Conservation (phyloP, 176 grass and related monocot species). For the Musa itinerans region DNA sequence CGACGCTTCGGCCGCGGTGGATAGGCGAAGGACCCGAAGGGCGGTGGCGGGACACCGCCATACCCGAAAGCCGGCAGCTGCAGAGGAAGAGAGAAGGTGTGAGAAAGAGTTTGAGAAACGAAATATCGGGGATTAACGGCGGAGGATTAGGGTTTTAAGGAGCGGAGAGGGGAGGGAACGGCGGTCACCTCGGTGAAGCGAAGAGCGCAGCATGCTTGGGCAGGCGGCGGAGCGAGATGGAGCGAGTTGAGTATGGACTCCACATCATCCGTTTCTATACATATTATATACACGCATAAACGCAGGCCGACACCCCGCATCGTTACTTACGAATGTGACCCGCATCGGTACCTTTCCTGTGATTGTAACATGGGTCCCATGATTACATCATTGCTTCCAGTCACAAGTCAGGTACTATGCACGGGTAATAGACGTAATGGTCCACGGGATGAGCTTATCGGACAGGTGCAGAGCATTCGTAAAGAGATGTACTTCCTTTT, state of each 20-base stretch:
- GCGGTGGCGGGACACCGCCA: slow-evolving; percentile 38
- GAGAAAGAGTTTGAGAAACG: neutral
- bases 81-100: neutral
- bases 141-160: neutral
- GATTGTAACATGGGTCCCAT: too few species aligned
- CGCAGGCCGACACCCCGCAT: too few species aligned
- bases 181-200: slow-evolving; percentile 25
- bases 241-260: neutral
- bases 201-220: slow-evolving; percentile 29
- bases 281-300: too few species aligned
- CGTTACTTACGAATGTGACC: too few species aligned
- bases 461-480: too few species aligned
- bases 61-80: slow-evolving; percentile 46
- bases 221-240: neutral
- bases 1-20: slow-evolving; percentile 37
- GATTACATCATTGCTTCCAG: too few species aligned
- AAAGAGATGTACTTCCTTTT: too few species aligned
- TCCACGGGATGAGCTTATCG: too few species aligned
- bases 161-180: neutral
- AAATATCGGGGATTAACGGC: neutral
- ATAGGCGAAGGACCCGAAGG: slow-evolving; percentile 27
- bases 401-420: too few species aligned
- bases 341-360: too few species aligned
- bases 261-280: neutral
- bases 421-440: too few species aligned